Evolutionary conservation across 805 yeast species (phyloP).

Genomic region (Cyberlindnera nakhonratchasimensis): DNA sequence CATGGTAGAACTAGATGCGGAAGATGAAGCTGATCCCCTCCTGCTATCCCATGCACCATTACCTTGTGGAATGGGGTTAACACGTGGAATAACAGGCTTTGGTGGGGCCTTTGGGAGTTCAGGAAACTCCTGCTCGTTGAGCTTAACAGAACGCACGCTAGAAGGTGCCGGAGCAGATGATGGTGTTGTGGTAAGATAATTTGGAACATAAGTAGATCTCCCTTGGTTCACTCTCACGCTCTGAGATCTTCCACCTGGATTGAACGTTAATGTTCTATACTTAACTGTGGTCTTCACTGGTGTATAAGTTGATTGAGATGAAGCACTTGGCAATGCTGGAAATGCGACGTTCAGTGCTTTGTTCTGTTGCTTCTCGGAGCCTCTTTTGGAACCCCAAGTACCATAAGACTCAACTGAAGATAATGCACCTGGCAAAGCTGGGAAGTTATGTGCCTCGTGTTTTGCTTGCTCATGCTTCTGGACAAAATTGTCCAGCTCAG

Average conservation of each 20-base stretch:
- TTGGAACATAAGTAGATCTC: constrained; percentile 26
- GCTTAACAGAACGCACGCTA: constrained; percentile 11
- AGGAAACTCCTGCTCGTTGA: constrained; percentile 43
- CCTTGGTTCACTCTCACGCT: constrained; percentile 16
- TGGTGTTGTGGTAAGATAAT: constrained; percentile 26
- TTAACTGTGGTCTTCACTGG: constrained; percentile 24
- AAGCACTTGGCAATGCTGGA: constrained; percentile 31
- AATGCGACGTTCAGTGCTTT: constrained; percentile 20
- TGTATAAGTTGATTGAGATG: constrained; percentile 10
- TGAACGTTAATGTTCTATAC: constrained; percentile 17
- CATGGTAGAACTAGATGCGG: constrained; percentile 7
- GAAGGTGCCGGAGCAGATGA: constrained; percentile 18
- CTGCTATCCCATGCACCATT: constrained; percentile 34
- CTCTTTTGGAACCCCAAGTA: constrained; percentile 17
- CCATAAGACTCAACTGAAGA: constrained; percentile 12
- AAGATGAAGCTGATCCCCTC: constrained; percentile 16
- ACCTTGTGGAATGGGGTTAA: constrained; percentile 46
- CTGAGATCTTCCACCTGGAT: constrained; percentile 7
- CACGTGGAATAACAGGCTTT: constrained; percentile 51
- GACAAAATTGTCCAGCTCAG: constrained; percentile 33
- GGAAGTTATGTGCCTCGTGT: constrained; percentile 41
- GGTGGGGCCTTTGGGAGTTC: constrained; percentile 39
- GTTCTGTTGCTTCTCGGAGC: constrained; percentile 21
- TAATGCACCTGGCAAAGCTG: constrained; percentile 39
- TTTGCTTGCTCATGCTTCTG: constrained; percentile 27